These are phyloP conservation scores for Vanrija sp. DNA, from an alignment of 1,284 basidiomycete species.

Conservation along the genomic window DNA sequence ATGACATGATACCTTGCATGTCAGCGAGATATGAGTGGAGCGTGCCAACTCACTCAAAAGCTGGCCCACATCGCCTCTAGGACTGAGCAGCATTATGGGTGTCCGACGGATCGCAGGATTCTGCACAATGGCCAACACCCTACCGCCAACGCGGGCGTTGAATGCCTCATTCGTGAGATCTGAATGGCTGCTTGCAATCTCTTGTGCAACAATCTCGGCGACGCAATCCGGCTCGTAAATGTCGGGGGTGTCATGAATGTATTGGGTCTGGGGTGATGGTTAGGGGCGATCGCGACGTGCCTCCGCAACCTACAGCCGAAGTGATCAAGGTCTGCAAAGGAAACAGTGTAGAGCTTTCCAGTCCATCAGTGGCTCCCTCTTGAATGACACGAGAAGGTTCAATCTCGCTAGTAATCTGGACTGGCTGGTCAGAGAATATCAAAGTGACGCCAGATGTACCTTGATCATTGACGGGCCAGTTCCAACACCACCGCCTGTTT, in stretches of 20 bases:
- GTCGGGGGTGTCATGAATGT: constrained; percentile 5
- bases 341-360: neutral
- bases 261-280: neutral
- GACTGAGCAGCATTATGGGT: constrained; percentile 22
- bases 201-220: constrained; percentile 7
- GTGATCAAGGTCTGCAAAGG: constrained; percentile 10
- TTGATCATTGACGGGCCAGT: too few species aligned
- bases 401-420: too few species aligned
- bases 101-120: constrained; percentile 17
- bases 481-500: too few species aligned
- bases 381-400: too few species aligned
- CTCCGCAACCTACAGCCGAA: constrained; percentile 16
- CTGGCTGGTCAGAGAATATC: too few species aligned
- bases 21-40: too few species aligned
- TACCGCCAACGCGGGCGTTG: constrained; percentile 9
- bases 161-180: neutral
- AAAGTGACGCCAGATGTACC: too few species aligned
- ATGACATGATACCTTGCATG: too few species aligned
- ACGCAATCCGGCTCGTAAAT: constrained; percentile 6
- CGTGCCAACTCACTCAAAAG: constrained; percentile 24
- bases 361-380: too few species aligned
- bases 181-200: constrained; percentile 13
- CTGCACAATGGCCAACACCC: constrained; percentile 14
- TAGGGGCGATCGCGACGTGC: neutral
- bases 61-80: constrained; percentile 29